Evolutionary conservation across 2,329 filamentous ascomycete species (phyloP).

Genomic region (Paradendryphiella salina): DNA sequence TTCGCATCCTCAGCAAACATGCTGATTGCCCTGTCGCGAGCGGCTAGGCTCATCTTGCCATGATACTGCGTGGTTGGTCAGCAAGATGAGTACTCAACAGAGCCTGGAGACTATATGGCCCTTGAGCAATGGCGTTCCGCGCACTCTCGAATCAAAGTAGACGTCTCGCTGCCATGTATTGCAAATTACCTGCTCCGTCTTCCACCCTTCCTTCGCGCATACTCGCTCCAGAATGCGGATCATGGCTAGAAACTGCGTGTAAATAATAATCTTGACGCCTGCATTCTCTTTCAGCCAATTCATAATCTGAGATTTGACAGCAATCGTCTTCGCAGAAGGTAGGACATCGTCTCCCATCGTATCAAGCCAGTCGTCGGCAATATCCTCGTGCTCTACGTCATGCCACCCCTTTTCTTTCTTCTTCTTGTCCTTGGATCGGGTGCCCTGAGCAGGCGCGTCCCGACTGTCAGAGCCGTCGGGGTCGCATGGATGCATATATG

Average conservation of each 20-base stretch:
- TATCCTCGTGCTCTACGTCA: slow-evolving; percentile 33
- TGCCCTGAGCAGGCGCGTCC: slow-evolving; percentile 12
- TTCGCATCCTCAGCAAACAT: slow-evolving; percentile 51
- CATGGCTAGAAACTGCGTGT: slow-evolving; percentile 62
- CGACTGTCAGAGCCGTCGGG: slow-evolving; percentile 19
- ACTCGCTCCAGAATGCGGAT: slow-evolving; percentile 56
- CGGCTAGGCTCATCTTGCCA: slow-evolving; percentile 53
- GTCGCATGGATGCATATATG: slow-evolving; percentile 25
- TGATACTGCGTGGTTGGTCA: slow-evolving; percentile 45
- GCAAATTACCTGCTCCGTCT: slow-evolving; percentile 44
- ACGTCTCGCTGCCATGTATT: neutral
- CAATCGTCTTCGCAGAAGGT: slow-evolving; percentile 53
- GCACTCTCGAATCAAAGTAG: neutral
- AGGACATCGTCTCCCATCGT: slow-evolving; percentile 44
- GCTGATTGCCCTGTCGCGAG: slow-evolving; percentile 53
- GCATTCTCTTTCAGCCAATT: slow-evolving; percentile 52
- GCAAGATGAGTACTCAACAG: neutral
- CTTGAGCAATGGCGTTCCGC: no score
- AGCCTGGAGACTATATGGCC: no score
- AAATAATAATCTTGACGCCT: slow-evolving; percentile 61
- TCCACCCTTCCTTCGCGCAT: slow-evolving; percentile 57
- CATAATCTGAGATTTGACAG: slow-evolving; percentile 52
- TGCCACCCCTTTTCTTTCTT: slow-evolving; percentile 19
- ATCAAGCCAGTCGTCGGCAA: slow-evolving; percentile 46
- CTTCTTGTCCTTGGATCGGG: slow-evolving; percentile 22